Evolutionary conservation across 2,329 filamentous ascomycete species (phyloP), one percentile per base, ranked within the genome.

Genomic region (Fusarium praegraminearum): DNA sequence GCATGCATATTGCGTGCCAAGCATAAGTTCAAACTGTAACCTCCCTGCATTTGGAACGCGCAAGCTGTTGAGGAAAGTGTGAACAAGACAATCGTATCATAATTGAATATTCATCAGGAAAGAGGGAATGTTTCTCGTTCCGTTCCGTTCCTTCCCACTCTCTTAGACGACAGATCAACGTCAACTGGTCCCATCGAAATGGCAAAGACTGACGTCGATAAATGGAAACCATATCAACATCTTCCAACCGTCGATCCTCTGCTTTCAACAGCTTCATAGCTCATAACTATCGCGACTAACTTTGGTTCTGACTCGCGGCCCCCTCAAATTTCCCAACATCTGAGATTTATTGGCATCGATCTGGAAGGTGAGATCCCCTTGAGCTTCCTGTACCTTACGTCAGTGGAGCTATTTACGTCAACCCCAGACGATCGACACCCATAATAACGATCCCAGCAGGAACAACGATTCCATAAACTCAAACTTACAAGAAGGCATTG

Each of bases 401-500:
- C 53, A 44, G 62, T 69, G 57, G 57, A 69, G 35, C 49, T 67
- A 58, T 56, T 38, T 45, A 47, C 28, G 44, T 53, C 55, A 35
- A 67, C 67, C 53, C 53, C 52, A 59, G 66, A 70, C 28, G 57
- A 67, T 57, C 56, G 44, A 46, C 35, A 35, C 32, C 20, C 15
- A 40, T 11, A 63, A 26, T 22, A 51, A 67, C 45, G 44, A 45
- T 33, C 45, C 41, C 26, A 55, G 45, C 47, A 43, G 24, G 35
- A 15, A 40, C 24, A 54, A 38, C 30, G 45, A 49, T 70, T 63
- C 67, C 33, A 59, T 53, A 70, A 50, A 56, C 40, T 44, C 18
- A 67, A 52, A 53, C 45, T 15, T 35, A 44, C 36, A 64, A 41
- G 20, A 64, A 41, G 20, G 35, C 20, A 44, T 20, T 22, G 20